Conservation (phyloP, 1,139 yeast genomes). For the Pichia sp. region DNA sequence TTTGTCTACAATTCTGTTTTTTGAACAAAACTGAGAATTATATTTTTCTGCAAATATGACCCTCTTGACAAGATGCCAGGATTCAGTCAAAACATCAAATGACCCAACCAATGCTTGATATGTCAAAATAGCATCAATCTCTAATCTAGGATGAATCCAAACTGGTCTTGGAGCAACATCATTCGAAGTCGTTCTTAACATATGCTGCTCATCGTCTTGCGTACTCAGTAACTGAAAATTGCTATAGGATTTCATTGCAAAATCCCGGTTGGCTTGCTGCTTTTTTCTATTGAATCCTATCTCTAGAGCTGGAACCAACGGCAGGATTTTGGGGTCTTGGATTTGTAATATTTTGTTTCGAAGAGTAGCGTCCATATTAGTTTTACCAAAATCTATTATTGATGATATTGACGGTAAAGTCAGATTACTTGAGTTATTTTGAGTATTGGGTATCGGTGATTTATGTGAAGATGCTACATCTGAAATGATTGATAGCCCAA, state of each 20-base stretch:
- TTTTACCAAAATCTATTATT: too few species aligned
- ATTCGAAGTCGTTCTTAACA: background rate
- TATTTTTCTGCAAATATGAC: conserved; percentile 22
- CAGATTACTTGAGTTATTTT: too few species aligned
- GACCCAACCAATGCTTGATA: conserved; percentile 20
- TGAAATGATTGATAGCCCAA: too few species aligned
- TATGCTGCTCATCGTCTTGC: background rate
- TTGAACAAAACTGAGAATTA: conserved; percentile 5
- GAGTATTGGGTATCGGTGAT: too few species aligned
- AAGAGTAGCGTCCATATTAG: too few species aligned
- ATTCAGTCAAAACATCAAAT: conserved; percentile 11
- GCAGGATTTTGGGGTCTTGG: background rate
- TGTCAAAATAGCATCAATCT: conserved; percentile 23
- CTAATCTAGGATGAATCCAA: conserved; percentile 26
- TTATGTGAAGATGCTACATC: too few species aligned
- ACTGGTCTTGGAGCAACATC: conserved; percentile 16
- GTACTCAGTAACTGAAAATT: background rate
- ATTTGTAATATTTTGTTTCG: too few species aligned
- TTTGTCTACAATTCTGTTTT: conserved; percentile 19
- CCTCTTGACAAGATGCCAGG: conserved; percentile 15
- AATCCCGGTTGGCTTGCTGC: background rate
- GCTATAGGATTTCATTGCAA: background rate
- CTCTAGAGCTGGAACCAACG: background rate
- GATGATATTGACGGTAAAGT: too few species aligned
- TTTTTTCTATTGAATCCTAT: too few species aligned